Conservation (phyloP, 2,329 filamentous ascomycete species). For the Fusarium torreyae region DNA sequence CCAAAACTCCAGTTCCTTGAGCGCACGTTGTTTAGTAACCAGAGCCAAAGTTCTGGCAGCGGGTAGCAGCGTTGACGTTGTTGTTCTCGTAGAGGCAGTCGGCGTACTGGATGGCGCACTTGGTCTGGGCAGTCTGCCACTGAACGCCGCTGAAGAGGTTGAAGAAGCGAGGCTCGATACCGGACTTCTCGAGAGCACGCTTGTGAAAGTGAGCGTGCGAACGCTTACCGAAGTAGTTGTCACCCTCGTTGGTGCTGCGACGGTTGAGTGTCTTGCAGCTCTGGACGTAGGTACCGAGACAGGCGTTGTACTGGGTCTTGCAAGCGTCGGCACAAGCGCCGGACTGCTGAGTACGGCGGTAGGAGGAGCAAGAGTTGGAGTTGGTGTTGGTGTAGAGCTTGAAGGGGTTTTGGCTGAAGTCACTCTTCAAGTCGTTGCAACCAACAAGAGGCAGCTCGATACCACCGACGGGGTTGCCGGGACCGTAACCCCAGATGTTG, state of each 20-base stretch:
- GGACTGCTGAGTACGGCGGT: conserved; percentile 55
- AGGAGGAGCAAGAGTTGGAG: conserved; percentile 61
- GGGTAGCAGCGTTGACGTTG: conserved; percentile 54
- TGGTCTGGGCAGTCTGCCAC: conserved; percentile 53
- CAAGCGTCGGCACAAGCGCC: conserved; percentile 68
- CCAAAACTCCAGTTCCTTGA: conserved; percentile 7
- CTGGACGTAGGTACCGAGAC: conserved; percentile 64
- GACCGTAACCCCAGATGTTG: conserved; percentile 76
- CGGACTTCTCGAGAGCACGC: conserved; percentile 47
- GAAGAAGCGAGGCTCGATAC: conserved; percentile 47
- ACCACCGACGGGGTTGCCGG: conserved; percentile 70
- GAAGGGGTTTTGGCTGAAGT: conserved; percentile 62
- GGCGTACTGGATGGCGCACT: conserved; percentile 65
- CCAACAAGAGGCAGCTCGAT: conserved; percentile 68
- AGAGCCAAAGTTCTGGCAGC: conserved; percentile 59
- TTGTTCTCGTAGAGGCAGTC: conserved; percentile 64
- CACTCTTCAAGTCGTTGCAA: conserved; percentile 66
- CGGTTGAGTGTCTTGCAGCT: conserved; percentile 59
- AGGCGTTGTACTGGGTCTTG: conserved; percentile 66
- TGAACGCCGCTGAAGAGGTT: conserved; percentile 52
- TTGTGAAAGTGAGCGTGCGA: conserved; percentile 44
- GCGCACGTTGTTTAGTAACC: conserved; percentile 33
- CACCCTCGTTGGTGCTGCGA: conserved; percentile 33
- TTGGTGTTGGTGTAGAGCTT: conserved; percentile 67
- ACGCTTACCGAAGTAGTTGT: conserved; percentile 41